Conservation (phyloP, 495 filamentous ascomycete genomes). For the Chaetomium cochliodes region DNA sequence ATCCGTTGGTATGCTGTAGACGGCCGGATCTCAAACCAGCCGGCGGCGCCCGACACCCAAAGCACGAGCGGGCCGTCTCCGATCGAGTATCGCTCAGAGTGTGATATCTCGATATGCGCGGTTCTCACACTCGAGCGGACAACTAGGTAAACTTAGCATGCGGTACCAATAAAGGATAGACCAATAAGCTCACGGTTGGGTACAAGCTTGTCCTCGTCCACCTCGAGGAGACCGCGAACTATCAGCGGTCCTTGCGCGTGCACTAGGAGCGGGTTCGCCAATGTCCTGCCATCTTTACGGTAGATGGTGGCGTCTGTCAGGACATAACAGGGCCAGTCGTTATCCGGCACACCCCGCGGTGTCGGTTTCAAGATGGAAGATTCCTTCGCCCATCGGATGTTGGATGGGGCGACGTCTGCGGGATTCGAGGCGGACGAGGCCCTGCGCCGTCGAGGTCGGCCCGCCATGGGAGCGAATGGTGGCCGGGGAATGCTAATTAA, state of each 20-base stretch:
- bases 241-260: slow-evolving; percentile 45
- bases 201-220: slow-evolving; percentile 31
- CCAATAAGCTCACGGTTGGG: slow-evolving; percentile 13
- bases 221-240: slow-evolving; percentile 44
- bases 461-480: slow-evolving; percentile 30
- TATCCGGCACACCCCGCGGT: slow-evolving; percentile 19
- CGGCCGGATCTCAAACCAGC: slow-evolving; percentile 74
- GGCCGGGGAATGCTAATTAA: background rate
- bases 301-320: slow-evolving; percentile 50
- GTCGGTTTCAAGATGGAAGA: slow-evolving; percentile 36
- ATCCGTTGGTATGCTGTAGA: slow-evolving; percentile 58
- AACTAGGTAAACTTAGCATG: slow-evolving; percentile 30
- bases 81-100: slow-evolving; percentile 66
- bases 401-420: slow-evolving; percentile 28
- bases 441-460: slow-evolving; percentile 36
- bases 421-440: slow-evolving; percentile 35
- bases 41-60: slow-evolving; percentile 75
- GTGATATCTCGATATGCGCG: slow-evolving; percentile 61
- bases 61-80: slow-evolving; percentile 63
- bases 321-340: slow-evolving; percentile 45
- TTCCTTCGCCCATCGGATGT: slow-evolving; percentile 38
- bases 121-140: slow-evolving; percentile 46
- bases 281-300: slow-evolving; percentile 37
- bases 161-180: background rate
- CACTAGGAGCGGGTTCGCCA: slow-evolving; percentile 46